Conservation (phyloP, 441 rosid genomes). For the Capsella rubella region DNA sequence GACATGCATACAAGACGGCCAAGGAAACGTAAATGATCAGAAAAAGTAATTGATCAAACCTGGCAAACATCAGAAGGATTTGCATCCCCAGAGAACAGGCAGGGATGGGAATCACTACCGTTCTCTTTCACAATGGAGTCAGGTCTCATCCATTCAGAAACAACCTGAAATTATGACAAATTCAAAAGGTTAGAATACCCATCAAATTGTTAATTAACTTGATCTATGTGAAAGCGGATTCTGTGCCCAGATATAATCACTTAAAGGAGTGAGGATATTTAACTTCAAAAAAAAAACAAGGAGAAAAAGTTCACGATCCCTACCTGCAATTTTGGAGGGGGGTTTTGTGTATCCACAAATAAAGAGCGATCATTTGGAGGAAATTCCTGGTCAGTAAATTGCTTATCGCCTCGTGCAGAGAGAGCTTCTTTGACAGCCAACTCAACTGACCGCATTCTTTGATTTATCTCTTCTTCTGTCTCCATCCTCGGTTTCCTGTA, state of each 20-base stretch:
- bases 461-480: slow-evolving; percentile 95
- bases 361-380: slow-evolving; percentile 97
- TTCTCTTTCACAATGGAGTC: slow-evolving; percentile 79
- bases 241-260: background rate
- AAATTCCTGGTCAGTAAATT: slow-evolving; percentile 98
- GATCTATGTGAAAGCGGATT: slow-evolving; percentile 15
- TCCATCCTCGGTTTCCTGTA: slow-evolving; percentile 97
- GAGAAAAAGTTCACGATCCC: slow-evolving; percentile 38
- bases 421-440: slow-evolving; percentile 98
- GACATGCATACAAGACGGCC: slow-evolving; percentile 16
- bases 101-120: slow-evolving; percentile 67
- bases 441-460: slow-evolving; percentile 97
- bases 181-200: slow-evolving; percentile 43
- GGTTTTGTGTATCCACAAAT: slow-evolving; percentile 82
- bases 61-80: slow-evolving; percentile 99
- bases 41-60: slow-evolving; percentile 55
- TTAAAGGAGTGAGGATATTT: slow-evolving; percentile 5
- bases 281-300: slow-evolving; percentile 29
- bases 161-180: slow-evolving; percentile 65
- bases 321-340: slow-evolving; percentile 95
- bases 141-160: slow-evolving; percentile 99
- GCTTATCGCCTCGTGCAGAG: slow-evolving; percentile 81
- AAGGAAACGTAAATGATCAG: background rate
- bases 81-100: slow-evolving; percentile 93
- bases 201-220: slow-evolving; percentile 28